phyloP scores from a whole-genome alignment of 306 rosid genomes.

The Luffa aegyptiaca region DNA sequence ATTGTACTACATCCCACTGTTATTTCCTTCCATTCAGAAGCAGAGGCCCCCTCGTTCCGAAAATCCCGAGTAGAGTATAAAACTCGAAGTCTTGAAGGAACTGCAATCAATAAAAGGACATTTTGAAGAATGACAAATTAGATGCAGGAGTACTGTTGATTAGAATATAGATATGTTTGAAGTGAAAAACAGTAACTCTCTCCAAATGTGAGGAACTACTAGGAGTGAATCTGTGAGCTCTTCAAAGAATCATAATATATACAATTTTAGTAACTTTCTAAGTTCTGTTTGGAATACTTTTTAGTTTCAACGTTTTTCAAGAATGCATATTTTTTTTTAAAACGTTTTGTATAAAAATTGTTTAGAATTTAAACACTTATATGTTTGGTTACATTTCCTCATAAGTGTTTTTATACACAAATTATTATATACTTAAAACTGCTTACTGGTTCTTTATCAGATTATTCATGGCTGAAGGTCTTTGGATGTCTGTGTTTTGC shows the following conservation, averaged over 20 bases:
- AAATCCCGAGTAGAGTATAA: constrained; percentile 54
- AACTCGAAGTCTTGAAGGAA: constrained; percentile 66
- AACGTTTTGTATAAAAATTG: too few species aligned
- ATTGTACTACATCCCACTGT: constrained; percentile 61
- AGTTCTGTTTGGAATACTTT: too few species aligned
- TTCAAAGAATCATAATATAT: not conserved
- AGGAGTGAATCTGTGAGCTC: not conserved
- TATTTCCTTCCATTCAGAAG: constrained; percentile 60
- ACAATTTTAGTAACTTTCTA: not conserved
- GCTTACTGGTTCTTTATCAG: too few species aligned
- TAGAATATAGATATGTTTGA: not conserved
- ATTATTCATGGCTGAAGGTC: too few species aligned
- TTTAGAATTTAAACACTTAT: too few species aligned
- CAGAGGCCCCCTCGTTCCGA: constrained; percentile 57
- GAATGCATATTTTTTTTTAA: too few species aligned
- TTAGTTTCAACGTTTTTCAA: too few species aligned
- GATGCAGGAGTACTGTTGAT: not conserved
- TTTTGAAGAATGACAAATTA: not conserved
- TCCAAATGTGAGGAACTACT: not conserved
- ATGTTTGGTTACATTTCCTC: too few species aligned
- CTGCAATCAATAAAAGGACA: constrained; percentile 35
- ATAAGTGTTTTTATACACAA: too few species aligned
- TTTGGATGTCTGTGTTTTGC: too few species aligned
- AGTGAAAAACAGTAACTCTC: not conserved
- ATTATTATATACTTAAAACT: too few species aligned